These are phyloP conservation scores for Apiotrichum siamense DNA, from an alignment of 1,284 basidiomycete genomes.

Conservation along the genomic window DNA sequence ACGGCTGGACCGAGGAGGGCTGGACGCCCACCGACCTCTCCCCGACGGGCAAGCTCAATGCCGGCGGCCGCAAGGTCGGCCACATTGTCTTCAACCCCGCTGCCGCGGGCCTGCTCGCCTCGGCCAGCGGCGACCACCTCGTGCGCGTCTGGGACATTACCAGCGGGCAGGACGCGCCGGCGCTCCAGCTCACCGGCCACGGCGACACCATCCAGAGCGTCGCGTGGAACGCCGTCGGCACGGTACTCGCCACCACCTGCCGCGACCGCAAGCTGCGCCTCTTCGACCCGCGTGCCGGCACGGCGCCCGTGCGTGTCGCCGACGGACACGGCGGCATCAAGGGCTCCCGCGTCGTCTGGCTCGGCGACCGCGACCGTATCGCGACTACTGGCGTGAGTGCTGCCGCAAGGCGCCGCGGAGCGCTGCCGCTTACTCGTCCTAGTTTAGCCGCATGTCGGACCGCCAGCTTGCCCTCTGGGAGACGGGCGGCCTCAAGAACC, in stretches of 20 bases:
- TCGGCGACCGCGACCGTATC: slow-evolving; percentile 80
- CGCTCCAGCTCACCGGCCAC: slow-evolving; percentile 65
- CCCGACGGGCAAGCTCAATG: slow-evolving; percentile 54
- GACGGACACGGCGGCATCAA: slow-evolving; percentile 94
- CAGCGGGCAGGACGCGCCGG: slow-evolving; percentile 56
- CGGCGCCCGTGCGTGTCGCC: slow-evolving; percentile 68
- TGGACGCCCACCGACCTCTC: slow-evolving; percentile 79
- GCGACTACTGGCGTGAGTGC: slow-evolving; percentile 69
- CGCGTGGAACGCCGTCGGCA: slow-evolving; percentile 77
- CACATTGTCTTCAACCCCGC: slow-evolving; percentile 94
- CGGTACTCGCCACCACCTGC: slow-evolving; percentile 65
- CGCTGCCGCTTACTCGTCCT: too few relatives aligned
- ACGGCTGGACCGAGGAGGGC: slow-evolving; percentile 77
- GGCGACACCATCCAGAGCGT: slow-evolving; percentile 82
- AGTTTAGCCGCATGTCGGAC: slow-evolving; percentile 89
- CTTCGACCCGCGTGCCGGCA: slow-evolving; percentile 78
- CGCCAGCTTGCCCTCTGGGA: slow-evolving; percentile 87
- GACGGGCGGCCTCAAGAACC: slow-evolving; percentile 60
- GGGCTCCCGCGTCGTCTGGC: slow-evolving; percentile 81
- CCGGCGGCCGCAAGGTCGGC: slow-evolving; percentile 69
- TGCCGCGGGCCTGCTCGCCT: slow-evolving; percentile 77
- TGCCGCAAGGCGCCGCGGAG: too few relatives aligned
- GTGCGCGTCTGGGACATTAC: slow-evolving; percentile 90
- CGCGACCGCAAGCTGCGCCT: slow-evolving; percentile 87
- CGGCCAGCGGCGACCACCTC: slow-evolving; percentile 78